Evolutionary conservation across 768 basidiomycete species (phyloP), one percentile per base, ranked within the genome.

Genomic region (Trametes coccinea): DNA sequence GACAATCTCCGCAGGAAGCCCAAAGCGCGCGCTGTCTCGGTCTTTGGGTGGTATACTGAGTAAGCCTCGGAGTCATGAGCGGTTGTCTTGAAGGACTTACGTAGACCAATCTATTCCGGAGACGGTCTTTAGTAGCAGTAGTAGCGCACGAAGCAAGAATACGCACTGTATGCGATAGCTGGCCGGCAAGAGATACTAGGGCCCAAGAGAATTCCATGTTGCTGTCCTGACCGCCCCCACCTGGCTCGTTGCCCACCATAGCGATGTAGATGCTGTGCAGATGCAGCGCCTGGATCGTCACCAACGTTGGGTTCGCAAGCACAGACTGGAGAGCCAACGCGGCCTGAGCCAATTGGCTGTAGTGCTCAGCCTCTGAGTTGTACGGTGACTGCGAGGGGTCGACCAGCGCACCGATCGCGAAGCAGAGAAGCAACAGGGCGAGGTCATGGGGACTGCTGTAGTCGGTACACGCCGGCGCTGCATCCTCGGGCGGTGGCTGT

Each of bases 281-380:
- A 71, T 88, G 86, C 16, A 91, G 73, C 6, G 83, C 75, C 72
- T 91, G 90, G 33, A 91, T 85, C 27, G 89, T 89, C 27, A 84
- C 83, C 46, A 88, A 71, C 0, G 84, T 83, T 9, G 89, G 89
- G 65, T 87, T 86, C 73, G 89, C 89, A 44, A 90, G 72, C 27
- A 91, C 82, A 0, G 88, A 79, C 66, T 87, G 86, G 11, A 89
- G 74, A 47, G 82, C 79, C n/a, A 92, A 73, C 2, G 88, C 86
- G 0, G 85, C 86, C 14, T 82, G 76, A 0, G 87, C 79, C 27
- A 90, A 77, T 63, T 89, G 87, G 51, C 88, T 82, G 56, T 79
- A 88, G 61, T 88, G 87, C 61, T 82, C 80, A 4, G 78, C 79
- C 47, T 79, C 77, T 10, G 70, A 64, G 41, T 70, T 72, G 47